phyloP scores from a whole-genome alignment of 768 basidiomycete genomes.

The Flagelloscypha sp. region DNA sequence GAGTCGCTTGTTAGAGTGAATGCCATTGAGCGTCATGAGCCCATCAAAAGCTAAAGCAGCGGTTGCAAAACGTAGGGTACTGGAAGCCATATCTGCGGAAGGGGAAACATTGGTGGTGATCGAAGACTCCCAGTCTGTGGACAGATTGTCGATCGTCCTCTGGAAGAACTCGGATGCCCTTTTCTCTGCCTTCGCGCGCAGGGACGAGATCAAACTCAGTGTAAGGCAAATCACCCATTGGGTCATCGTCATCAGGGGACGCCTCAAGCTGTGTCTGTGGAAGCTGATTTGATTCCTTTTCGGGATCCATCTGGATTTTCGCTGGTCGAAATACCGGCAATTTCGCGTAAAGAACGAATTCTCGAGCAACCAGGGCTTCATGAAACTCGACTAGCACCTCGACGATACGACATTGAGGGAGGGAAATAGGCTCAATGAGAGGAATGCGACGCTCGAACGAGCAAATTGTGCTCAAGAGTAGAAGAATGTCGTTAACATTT shows the following conservation, averaged over 20 bases:
- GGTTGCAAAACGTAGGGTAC: constrained; percentile 61
- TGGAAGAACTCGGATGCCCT: constrained; percentile 54
- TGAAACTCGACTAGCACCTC: constrained; percentile 52
- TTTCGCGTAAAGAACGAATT: constrained; percentile 60
- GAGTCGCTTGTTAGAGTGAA: constrained; percentile 48
- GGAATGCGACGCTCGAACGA: constrained; percentile 39
- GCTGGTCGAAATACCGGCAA: constrained; percentile 36
- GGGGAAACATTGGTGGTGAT: constrained; percentile 26
- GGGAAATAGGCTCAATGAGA: constrained; percentile 37
- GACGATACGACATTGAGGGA: constrained; percentile 67
- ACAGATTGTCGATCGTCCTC: constrained; percentile 49
- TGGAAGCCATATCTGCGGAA: constrained; percentile 57
- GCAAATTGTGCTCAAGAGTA: constrained; percentile 58
- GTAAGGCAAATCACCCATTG: constrained; percentile 4
- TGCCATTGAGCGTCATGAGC: constrained; percentile 56
- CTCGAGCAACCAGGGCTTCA: constrained; percentile 50
- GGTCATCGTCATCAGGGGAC: constrained; percentile 2
- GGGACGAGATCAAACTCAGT: constrained; percentile 29
- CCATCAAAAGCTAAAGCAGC: constrained; percentile 63
- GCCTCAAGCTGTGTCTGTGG: background rate
- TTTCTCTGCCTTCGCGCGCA: constrained; percentile 50
- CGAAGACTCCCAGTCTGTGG: constrained; percentile 36
- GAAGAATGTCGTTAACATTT: constrained; percentile 51
- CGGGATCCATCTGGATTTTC: constrained; percentile 6
- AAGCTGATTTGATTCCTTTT: constrained; percentile 4